Evolutionary conservation across 495 filamentous ascomycete genomes (phyloP), one percentile per base, ranked within the genome.

Genomic region (Beverwykella pulmonaria): DNA sequence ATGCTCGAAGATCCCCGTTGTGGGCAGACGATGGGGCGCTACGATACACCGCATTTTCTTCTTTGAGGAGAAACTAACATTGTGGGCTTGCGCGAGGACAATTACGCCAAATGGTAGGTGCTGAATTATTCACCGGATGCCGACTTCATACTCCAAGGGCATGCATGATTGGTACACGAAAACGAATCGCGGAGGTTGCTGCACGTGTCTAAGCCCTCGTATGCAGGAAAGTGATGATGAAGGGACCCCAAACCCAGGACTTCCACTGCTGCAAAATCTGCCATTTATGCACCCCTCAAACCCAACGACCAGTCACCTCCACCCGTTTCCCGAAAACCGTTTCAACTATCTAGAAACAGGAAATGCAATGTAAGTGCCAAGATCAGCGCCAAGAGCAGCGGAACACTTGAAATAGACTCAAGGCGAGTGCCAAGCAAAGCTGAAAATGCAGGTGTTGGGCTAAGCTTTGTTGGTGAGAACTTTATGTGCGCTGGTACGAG

Each of bases 361-460:
- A 54, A 54, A 54, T 32, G 52, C 52, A 25, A 30, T 54, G 23
- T 26, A 20, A 54, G 23, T 15, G 52, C 52, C 52, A 54, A 54
- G 25, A 52, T 14, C n/a, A n/a, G n/a, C 12, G 26, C 23, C 20
- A n/a, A n/a, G n/a, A n/a, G n/a, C 23, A 22, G 19, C 52, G 9
- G 27, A 34, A 32, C 26, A 30, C 25, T 7, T 23, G 48, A 10
- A 52, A 29, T 29, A 25, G 26, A 52, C 3, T 19, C 6, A 9
- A 12, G 9, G 17, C 10, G n/a, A 6, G 8, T 25, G 48, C 5
- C 17, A 29, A 7, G 6, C 48, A 7, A 26, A 23, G 22, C 48
- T 26, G 3, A 19, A 15, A 19, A 10, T 19, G 9, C 26, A 17
- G 48, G 15, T n/a, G 39, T 12, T 7, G 15, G 39, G 39, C 17